These are phyloP conservation scores for Gentiana macrophylla DNA, from an alignment of 257 asterid genomes.

Conservation along the genomic window DNA sequence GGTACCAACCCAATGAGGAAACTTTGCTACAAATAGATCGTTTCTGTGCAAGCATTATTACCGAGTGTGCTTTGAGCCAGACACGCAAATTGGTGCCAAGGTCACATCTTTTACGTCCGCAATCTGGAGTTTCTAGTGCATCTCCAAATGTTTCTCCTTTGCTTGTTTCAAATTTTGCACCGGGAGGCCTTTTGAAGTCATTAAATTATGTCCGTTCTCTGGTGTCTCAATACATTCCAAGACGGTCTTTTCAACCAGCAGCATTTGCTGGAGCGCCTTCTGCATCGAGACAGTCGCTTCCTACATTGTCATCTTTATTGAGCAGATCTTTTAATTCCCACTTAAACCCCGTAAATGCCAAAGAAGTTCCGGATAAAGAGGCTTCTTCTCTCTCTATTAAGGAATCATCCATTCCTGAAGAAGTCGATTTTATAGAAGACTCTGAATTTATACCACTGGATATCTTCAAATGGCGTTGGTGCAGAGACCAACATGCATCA, in stretches of 20 bases:
- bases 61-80: constrained; percentile 72
- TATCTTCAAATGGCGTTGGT: constrained; percentile 95
- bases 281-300: constrained; percentile 86
- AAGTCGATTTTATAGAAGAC: constrained; percentile 66
- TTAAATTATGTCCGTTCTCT: constrained; percentile 87
- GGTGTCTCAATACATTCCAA: constrained; percentile 85
- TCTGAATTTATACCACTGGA: constrained; percentile 73
- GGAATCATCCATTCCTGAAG: constrained; percentile 68
- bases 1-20: constrained; percentile 97
- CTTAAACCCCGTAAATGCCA: constrained; percentile 63
- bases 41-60: constrained; percentile 75
- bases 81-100: constrained; percentile 63
- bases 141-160: constrained; percentile 55
- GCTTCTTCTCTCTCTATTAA: constrained; percentile 60
- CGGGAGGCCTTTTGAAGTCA: constrained; percentile 89
- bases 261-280: constrained; percentile 89
- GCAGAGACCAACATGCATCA: constrained; percentile 69
- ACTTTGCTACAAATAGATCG: constrained; percentile 89
- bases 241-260: constrained; percentile 93
- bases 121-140: constrained; percentile 34
- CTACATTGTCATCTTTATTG: constrained; percentile 77
- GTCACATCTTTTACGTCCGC: constrained; percentile 64
- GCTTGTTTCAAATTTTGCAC: constrained; percentile 86
- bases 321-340: constrained; percentile 92
- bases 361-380: constrained; percentile 78